Evolutionary conservation across 768 basidiomycete genomes (phyloP).

Genomic region (Mycena crocata): DNA sequence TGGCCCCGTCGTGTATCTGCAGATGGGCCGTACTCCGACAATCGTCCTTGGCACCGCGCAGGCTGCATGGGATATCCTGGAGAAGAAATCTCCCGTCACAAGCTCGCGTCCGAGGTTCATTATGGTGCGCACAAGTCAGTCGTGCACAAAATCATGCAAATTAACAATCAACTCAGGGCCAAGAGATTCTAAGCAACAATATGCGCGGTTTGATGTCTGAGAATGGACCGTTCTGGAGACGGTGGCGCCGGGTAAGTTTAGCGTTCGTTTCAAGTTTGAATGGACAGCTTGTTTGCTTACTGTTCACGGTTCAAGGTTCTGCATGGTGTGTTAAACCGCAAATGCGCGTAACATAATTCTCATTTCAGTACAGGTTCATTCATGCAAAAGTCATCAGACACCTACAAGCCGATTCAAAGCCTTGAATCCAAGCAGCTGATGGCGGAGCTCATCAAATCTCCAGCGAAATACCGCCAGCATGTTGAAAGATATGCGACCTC

Average conservation of each 20-base stretch:
- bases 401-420: slow-evolving; percentile 60
- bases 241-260: slow-evolving; percentile 56
- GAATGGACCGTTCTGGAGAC: slow-evolving; percentile 56
- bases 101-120: slow-evolving; percentile 61
- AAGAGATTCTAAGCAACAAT: slow-evolving; percentile 59
- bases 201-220: slow-evolving; percentile 59
- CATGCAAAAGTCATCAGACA: slow-evolving; percentile 49
- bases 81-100: slow-evolving; percentile 60
- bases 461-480: slow-evolving; percentile 48
- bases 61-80: slow-evolving; percentile 59
- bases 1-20: slow-evolving; percentile 39
- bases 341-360: not conserved
- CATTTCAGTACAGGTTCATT: slow-evolving; percentile 14
- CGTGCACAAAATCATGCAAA: not conserved
- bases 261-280: not conserved
- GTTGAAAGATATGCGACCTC: slow-evolving; percentile 55
- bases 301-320: slow-evolving; percentile 47
- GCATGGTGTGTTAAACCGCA: slow-evolving; percentile 38
- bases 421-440: slow-evolving; percentile 60
- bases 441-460: slow-evolving; percentile 53
- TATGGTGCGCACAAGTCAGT: slow-evolving; percentile 46
- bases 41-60: slow-evolving; percentile 58
- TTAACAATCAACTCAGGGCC: slow-evolving; percentile 41
- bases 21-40: slow-evolving; percentile 12
- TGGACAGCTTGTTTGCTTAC: not conserved